Base-by-base conservation (phyloP, 2,329 filamentous ascomycete species). In the Clonostachys sp. region DNA sequence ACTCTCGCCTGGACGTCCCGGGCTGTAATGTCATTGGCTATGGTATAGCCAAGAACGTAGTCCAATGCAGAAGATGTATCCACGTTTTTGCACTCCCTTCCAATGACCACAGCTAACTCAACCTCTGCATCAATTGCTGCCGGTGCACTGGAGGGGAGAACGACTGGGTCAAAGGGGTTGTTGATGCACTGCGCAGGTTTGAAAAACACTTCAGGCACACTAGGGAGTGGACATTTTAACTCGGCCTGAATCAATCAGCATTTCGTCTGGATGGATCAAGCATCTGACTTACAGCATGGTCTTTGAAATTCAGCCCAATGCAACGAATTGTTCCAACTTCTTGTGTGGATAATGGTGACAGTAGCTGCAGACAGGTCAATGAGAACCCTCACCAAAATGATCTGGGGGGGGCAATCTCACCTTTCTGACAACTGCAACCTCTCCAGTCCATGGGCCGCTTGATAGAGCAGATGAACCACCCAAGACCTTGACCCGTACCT, bases 31-130 rank as follows among this genome's bases (percentile, higher is more conserved):
- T 82, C 78, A 58, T 82, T 81, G 46, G 73, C 73, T 38, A 72
- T 70, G 1, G 77, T 80, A 53, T 81, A 82, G 24, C 78, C 78
- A 4, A 81, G 69, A 3, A 82, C 66, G 50, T 78, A 76, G 44
- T 72, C 65, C 18, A 74, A 53, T 13, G 74, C 76, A 20, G 77
- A 65, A 0, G 64, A 61, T 40, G 73, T 72, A 6, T 66, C 55
- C 12, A 77, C 72, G 47, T 78, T 68, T 55, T 74, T 75, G 38
- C 67, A 68, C 34, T 70, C 64, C 33, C 65, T 64, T 10, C 70
- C 70, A 14, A 79, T 72, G 8, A 79, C 66, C 40, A 78, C 67
- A 3, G 66, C 72, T 44, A 79, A 65, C 52, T 79, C 75, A 0
- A 71, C 73, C 52, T 78, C 74, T 45, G 71, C 75, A 52, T 78